Evolutionary conservation across 2,329 filamentous ascomycete species (phyloP).

Genomic region (Scytalidium sp.): DNA sequence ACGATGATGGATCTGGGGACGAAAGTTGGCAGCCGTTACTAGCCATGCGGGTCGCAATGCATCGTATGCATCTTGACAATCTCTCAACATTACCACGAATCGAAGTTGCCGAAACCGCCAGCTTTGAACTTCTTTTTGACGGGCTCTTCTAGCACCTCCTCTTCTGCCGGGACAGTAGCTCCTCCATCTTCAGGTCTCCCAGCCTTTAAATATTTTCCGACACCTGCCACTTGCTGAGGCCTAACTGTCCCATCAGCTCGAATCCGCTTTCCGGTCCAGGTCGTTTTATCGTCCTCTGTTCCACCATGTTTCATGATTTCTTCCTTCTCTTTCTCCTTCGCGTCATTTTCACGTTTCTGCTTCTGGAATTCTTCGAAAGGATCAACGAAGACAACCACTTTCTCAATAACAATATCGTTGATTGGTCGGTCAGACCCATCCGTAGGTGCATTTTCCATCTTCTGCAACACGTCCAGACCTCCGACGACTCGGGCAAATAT

Average conservation of each 20-base stretch:
- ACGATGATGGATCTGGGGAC: too few relatives aligned
- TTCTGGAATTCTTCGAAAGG: slow-evolving; percentile 93
- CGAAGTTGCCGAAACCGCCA: slow-evolving; percentile 91
- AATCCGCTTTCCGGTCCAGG: slow-evolving; percentile 94
- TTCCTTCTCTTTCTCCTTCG: slow-evolving; percentile 53
- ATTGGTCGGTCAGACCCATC: slow-evolving; percentile 74
- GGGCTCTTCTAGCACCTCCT: slow-evolving; percentile 64
- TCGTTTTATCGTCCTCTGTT: slow-evolving; percentile 83
- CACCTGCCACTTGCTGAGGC: slow-evolving; percentile 39
- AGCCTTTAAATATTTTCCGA: slow-evolving; percentile 81
- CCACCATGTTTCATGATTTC: slow-evolving; percentile 64
- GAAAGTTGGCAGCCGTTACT: too few relatives aligned
- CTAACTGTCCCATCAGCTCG: slow-evolving; percentile 62
- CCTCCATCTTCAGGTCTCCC: slow-evolving; percentile 37
- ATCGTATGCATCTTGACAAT: background rate
- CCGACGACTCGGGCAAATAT: slow-evolving; percentile 87
- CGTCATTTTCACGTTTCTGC: slow-evolving; percentile 64
- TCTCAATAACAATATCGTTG: slow-evolving; percentile 75
- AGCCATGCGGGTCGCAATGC: background rate
- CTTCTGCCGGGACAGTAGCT: slow-evolving; percentile 58
- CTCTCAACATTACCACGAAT: slow-evolving; percentile 65
- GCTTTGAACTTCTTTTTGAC: slow-evolving; percentile 77
- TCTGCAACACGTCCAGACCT: slow-evolving; percentile 66
- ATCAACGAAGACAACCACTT: slow-evolving; percentile 84
- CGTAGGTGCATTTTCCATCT: slow-evolving; percentile 74